phyloP scores from a whole-genome alignment of 2,329 filamentous ascomycete species.

The Fusarium denticulatum region DNA sequence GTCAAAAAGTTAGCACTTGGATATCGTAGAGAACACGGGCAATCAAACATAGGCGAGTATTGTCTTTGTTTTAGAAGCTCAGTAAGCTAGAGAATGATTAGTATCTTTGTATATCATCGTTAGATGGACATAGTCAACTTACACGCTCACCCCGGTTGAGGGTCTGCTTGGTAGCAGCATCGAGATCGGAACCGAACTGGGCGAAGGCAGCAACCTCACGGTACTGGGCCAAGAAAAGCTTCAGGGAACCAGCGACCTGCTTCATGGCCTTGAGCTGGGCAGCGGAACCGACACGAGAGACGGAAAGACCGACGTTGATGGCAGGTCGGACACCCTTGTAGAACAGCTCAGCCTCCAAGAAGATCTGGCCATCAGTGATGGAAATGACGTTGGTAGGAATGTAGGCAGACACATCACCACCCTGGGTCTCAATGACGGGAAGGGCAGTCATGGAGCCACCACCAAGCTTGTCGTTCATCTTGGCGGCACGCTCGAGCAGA shows the following conservation, averaged over 20 bases:
- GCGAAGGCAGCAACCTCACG: constrained; percentile 99
- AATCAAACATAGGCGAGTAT: too few relatives aligned
- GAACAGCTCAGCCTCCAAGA: constrained; percentile 99
- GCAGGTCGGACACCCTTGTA: constrained; percentile 99
- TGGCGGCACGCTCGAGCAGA: constrained; percentile 98
- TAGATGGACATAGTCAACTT: constrained; percentile 52
- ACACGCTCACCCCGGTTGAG: constrained; percentile 97
- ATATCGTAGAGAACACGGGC: too few relatives aligned
- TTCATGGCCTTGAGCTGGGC: constrained; percentile 99
- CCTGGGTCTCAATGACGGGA: constrained; percentile 98
- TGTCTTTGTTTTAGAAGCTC: constrained; percentile 92
- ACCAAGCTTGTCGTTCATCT: constrained; percentile 96
- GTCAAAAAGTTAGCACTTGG: too few relatives aligned
- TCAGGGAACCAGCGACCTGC: constrained; percentile 99
- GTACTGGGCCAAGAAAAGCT: constrained; percentile 99
- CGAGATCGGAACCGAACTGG: constrained; percentile 99
- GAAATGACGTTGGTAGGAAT: constrained; percentile 99
- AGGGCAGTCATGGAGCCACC: constrained; percentile 97
- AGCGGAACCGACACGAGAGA: constrained; percentile 99
- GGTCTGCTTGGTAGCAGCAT: constrained; percentile 99
- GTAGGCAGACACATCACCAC: constrained; percentile 99
- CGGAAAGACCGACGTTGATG: constrained; percentile 99
- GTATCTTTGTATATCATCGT: background rate
- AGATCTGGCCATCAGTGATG: constrained; percentile 99
- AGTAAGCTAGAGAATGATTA: constrained; percentile 69